Base-by-base conservation (phyloP, 192 early-diverging fungal species). In the Entophlyctis helioformis region DNA sequence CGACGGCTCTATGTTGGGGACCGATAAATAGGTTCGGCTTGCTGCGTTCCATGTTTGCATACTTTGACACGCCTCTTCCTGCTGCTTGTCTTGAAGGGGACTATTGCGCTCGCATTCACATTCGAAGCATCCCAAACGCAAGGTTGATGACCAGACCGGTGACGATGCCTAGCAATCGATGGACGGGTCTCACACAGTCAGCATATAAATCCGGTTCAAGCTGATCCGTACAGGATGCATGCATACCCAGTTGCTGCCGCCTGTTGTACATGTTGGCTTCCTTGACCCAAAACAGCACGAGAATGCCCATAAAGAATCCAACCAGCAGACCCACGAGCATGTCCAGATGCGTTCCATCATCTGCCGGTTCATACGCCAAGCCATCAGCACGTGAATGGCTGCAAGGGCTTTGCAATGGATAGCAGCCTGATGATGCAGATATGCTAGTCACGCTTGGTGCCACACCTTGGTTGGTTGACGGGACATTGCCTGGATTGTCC, bases 261-360 rank as follows among this genome's bases (percentile, higher is more conserved):
- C 50, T 34, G 7, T 50, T 48, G 38, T 60, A 64, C 5, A 59
- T 33, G 8, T 42, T 48, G 7, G 34, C 40, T 28, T 64, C 62
- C 41, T 59, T 59, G 18, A 64, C 41, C 55, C 55, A 64, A 25
- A 64, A 59, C 13, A 64, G 38, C 11, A 54, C 46, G 0, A 64
- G 29, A 21, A 63, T 45, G 18, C 60, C 60, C 10, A 41, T 28
- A 49, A 63, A 63, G 35, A 51, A 63, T 3, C 60, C 60, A 20
- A 49, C 18, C 15, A 51, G 20, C 2, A 63, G 25, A 8, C 60
- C 60, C 19, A 32, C 4, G 9, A 63, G 26, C 29, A 63, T 23
- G 35, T 63, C 60, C 35, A 53, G 8, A 36, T 51, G 16, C 1
- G 50, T 28, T 21, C 51, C 55, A 12, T 44, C 42, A 12, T 55